Evolutionary conservation across 768 basidiomycete species (phyloP), one percentile per base, ranked within the genome.

Genomic region (Mycena amicta): DNA sequence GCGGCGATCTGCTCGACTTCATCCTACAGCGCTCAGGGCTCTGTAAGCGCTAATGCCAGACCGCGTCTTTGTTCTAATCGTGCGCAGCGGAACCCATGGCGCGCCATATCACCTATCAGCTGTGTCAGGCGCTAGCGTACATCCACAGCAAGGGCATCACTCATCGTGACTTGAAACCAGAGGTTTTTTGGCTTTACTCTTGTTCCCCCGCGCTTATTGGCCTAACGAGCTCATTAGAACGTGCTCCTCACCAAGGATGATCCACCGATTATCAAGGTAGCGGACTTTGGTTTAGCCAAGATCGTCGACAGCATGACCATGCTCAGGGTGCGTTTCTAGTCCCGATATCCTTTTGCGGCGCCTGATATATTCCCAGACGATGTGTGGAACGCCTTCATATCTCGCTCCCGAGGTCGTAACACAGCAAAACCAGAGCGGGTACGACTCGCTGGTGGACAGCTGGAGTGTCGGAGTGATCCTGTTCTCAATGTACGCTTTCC

Each of bases 391-490:
- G 0, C 96, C 96, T 0, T 87, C 85, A 63, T 98, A 98, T 70
- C 86, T 97, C 4, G 95, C 94, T 1, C 93, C 93, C 1, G 95
- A 98, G 65, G 93, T 99, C 29, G 90, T 98, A 50, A 76, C 75
- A 60, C 87, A 89, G 61, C 72, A 78, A 43, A 76, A 81, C 41
- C 73, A 79, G 27, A 76, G 83, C 55, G 95, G 95, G 2, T 98
- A 99, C 67, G 88, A 90, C 67, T 84, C 88, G 56, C 76, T 90
- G 20, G 97, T 98, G 50, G 97, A 99, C 69, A 93, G 92, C 61
- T 99, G 95, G 95, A 95, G 93, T 46, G 84, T 95, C 12, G 96
- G 97, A 5, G 93, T 97, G 22, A 97, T 98, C 53, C 84, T 98
- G 1, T 98, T 89, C 67, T 89, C 89, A 23, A 95, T 93, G 95